Conservation (phyloP, 257 asterid genomes). For the Solanum sitiens region DNA sequence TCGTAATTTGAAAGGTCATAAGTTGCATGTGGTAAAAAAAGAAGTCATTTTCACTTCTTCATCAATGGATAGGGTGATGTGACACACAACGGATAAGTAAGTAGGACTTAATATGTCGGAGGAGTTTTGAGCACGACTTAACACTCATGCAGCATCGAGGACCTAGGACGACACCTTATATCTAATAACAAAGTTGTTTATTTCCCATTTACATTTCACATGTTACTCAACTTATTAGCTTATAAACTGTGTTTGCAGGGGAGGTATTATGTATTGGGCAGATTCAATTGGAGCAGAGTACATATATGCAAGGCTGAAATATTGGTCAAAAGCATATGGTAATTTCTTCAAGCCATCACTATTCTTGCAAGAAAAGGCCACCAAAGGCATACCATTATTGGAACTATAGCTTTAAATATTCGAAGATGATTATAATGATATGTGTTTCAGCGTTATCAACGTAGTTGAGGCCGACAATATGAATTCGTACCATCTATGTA, state of each 20-base stretch:
- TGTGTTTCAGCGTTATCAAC: too few relatives aligned
- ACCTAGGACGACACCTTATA: neutral
- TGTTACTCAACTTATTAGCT: neutral
- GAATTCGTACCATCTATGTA: too few relatives aligned
- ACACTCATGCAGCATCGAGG: neutral
- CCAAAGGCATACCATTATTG: neutral
- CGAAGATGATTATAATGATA: too few relatives aligned
- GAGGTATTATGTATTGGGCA: neutral
- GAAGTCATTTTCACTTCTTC: neutral
- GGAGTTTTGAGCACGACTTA: neutral
- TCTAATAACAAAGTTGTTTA: neutral
- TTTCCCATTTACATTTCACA: neutral
- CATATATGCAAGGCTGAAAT: neutral
- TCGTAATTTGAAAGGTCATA: neutral
- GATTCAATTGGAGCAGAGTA: slow-evolving; percentile 3
- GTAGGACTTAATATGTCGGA: neutral
- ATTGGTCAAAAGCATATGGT: neutral
- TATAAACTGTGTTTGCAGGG: neutral
- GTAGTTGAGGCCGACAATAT: too few relatives aligned
- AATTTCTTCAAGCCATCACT: neutral
- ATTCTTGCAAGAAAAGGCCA: neutral
- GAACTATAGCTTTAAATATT: too few relatives aligned
- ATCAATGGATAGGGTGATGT: neutral
- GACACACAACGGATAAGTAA: neutral
- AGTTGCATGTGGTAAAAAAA: neutral